Evolutionary conservation across 2,329 filamentous ascomycete genomes (phyloP).

Genomic region (Cladosporium sp.): DNA sequence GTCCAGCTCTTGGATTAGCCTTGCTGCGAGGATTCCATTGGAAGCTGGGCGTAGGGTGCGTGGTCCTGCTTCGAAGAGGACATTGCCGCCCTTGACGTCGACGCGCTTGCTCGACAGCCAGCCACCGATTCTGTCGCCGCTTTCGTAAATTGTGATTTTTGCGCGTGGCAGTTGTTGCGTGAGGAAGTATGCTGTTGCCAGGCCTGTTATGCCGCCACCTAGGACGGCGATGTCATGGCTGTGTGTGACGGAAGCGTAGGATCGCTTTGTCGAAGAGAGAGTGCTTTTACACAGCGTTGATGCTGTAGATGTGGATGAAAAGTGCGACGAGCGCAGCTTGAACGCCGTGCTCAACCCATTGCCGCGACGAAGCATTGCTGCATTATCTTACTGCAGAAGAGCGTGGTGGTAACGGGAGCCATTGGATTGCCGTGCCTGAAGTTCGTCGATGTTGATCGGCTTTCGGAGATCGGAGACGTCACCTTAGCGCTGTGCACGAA

Average conservation of each 20-base stretch:
- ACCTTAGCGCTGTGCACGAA: not conserved
- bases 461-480: constrained; percentile 5
- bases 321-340: constrained; percentile 3
- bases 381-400: constrained; percentile 30
- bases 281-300: not conserved
- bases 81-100: constrained; percentile 55
- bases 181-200: constrained; percentile 74
- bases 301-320: constrained; percentile 1
- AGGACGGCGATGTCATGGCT: constrained; percentile 59
- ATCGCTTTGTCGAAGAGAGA: not conserved
- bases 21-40: constrained; percentile 63
- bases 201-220: constrained; percentile 78
- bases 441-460: constrained; percentile 1
- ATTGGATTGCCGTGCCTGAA: not conserved
- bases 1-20: constrained; percentile 58
- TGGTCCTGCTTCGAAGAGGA: constrained; percentile 81
- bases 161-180: constrained; percentile 62
- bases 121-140: constrained; percentile 65
- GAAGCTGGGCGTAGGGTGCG: constrained; percentile 62
- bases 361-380: constrained; percentile 27
- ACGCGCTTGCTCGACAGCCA: constrained; percentile 72
- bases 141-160: constrained; percentile 79
- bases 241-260: constrained; percentile 14
- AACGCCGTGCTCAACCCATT: constrained; percentile 17
- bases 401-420: not conserved